A percentile compares a stretch with the other conserved stretches of the same genome.
These are phyloP conservation scores for Discostella pseudostelligera DNA, from an alignment of 108 stramenopile genomes.

Conservation along the genomic window DNA sequence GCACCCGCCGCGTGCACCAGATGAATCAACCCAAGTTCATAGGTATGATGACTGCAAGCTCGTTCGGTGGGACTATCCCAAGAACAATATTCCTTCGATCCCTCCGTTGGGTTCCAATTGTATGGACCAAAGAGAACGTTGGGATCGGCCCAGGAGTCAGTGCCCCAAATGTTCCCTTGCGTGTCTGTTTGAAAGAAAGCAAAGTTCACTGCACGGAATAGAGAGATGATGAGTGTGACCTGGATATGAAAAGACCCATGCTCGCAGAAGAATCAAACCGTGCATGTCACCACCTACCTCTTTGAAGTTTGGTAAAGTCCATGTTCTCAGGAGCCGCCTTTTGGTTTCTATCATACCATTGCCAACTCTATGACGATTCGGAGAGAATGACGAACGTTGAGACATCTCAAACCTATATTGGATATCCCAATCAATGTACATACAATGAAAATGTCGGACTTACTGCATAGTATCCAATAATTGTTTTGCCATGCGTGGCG, in stretches of 20 bases:
- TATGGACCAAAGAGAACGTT: slow-evolving; percentile 24
- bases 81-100: slow-evolving; percentile 10
- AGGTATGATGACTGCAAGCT: slow-evolving; percentile 15
- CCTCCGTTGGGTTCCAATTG: slow-evolving; percentile 29
- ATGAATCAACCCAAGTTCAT: slow-evolving; percentile 28
- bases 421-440: no score
- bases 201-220: slow-evolving; percentile 14
- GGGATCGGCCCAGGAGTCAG: slow-evolving; percentile 41
- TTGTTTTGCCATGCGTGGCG: slow-evolving; percentile 34
- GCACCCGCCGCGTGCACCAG: slow-evolving; percentile 30
- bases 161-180: slow-evolving; percentile 32
- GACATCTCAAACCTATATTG: no score
- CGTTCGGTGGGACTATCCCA: slow-evolving; percentile 25
- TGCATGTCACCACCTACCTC: slow-evolving; percentile 29
- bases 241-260: background rate
- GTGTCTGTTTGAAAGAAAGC: slow-evolving; percentile 45
- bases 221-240: background rate
- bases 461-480: slow-evolving; percentile 43
- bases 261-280: background rate
- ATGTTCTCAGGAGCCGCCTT: slow-evolving; percentile 31
- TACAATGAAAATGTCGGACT: background rate
- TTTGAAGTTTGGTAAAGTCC: slow-evolving; percentile 39
- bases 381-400: background rate
- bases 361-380: slow-evolving; percentile 5
- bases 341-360: slow-evolving; percentile 40